These are phyloP conservation scores for Raphanus hybrid DNA, from an alignment of 441 rosid genomes.

Conservation along the genomic window DNA sequence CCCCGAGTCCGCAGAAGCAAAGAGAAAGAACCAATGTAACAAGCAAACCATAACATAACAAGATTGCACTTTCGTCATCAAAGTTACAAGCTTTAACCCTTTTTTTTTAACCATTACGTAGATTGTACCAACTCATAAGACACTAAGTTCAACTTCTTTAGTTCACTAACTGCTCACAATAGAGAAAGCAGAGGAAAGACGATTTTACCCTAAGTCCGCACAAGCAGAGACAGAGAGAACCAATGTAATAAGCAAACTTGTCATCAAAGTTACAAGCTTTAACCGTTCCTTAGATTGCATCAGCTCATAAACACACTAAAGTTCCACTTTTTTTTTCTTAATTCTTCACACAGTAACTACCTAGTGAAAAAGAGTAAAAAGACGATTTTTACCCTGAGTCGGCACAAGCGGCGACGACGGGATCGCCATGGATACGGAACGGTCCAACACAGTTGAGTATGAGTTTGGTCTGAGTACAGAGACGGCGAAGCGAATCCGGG, in stretches of 20 bases:
- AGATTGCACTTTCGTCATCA: no score
- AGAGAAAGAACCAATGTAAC: not conserved
- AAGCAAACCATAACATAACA: not conserved
- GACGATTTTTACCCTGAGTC: constrained; percentile 59
- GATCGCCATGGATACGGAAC: constrained; percentile 75
- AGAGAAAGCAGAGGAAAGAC: no score
- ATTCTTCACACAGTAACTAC: not conserved
- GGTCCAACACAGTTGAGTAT: constrained; percentile 92
- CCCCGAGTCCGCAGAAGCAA: not conserved
- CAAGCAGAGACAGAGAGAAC: no score
- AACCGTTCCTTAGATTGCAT: not conserved
- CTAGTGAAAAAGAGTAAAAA: not conserved
- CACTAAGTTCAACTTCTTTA: no score
- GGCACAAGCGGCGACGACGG: constrained; percentile 83
- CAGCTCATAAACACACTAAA: not conserved
- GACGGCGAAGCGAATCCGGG: constrained; percentile 67
- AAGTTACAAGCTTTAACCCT: no score
- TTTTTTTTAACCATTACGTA: no score
- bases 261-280: not conserved
- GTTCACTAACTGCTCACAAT: no score
- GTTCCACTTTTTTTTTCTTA: not conserved
- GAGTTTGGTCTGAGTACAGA: constrained; percentile 69
- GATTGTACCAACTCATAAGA: no score
- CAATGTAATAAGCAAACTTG: not conserved
- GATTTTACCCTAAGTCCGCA: no score